Evolutionary conservation across 1,284 basidiomycete genomes (phyloP), one percentile per base, ranked within the genome.

Genomic region (Pascua sp.): DNA sequence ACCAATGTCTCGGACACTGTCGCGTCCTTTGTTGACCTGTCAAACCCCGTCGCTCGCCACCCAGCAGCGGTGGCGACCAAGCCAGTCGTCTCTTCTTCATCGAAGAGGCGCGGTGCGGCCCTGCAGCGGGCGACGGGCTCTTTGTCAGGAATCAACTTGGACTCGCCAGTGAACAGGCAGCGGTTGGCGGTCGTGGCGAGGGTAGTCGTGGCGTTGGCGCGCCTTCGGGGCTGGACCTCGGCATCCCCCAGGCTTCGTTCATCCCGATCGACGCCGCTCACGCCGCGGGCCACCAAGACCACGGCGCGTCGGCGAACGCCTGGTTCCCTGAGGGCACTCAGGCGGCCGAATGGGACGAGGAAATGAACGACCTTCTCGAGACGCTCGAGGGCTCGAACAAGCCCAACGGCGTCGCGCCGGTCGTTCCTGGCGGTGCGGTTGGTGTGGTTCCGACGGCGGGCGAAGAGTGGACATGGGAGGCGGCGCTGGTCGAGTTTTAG

Each of bases 61-160:
- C 70, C 73, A 72, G 73, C 73, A 74, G 73, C 57, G 70, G 68
- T 76, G 73, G 73, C 68, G 71, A 71, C 70, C 61, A 47, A 49
- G 57, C 38, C 54, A 52, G 51, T 55, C 39, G 61, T 62, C 61
- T 63, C 67, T 58, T 48, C 56, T 41, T 51, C 42, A 18, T 39
- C 12, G 5, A 46, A 47, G 57, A 60, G 62, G 61, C 61, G 61
- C 51, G 63, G 59, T 49, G 50, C 51, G 72, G 71, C 73, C 73
- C 73, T 70, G 73, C 73, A 75, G 73, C 73, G 73, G 73, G 73
- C 68, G 73, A 74, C 65, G 71, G 67, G 63, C 58, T 67, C 55
- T 55, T 63, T 63, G 62, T 58, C 59, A 55, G 61, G 46, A 55
- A 60, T 56, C 56, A 60, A 53, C 57, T 63, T 66, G 61, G 65